Percentiles rank a stretch among this genome's conserved stretches.
Evolutionary conservation across 768 basidiomycete genomes (phyloP).

Genomic region (Lactarius psammicola): DNA sequence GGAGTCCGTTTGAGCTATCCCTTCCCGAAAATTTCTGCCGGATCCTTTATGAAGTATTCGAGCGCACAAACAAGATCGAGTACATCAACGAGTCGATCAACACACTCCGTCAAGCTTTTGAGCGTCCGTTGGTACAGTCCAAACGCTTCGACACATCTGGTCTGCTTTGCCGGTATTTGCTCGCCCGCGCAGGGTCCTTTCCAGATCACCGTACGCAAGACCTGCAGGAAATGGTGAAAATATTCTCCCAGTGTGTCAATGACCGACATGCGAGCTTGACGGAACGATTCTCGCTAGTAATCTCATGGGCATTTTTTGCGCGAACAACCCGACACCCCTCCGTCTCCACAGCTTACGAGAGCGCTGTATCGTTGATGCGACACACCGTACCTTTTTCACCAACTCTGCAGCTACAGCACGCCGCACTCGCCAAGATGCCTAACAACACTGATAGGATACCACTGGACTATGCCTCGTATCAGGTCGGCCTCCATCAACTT

Average conservation of each 20-base stretch:
- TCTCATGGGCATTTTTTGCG: neutral
- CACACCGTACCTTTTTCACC: neutral
- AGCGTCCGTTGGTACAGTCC: neutral
- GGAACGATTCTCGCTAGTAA: neutral
- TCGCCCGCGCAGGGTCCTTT: too few relatives aligned
- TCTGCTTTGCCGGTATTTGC: too few relatives aligned
- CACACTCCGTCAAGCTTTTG: neutral
- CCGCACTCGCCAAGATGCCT: neutral
- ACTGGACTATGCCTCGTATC: neutral
- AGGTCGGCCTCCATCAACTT: neutral
- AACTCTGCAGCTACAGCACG: neutral
- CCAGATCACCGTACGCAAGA: neutral
- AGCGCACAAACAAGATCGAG: neutral
- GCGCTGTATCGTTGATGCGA: neutral
- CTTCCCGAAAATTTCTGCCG: neutral
- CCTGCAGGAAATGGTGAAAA: neutral
- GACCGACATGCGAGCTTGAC: neutral
- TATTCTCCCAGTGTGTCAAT: neutral
- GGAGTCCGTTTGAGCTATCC: neutral
- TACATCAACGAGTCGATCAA: neutral
- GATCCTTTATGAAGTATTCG: neutral
- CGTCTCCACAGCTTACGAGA: neutral
- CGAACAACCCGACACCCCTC: neutral
- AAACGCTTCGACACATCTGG: too few relatives aligned
- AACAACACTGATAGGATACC: neutral